These are phyloP conservation scores for Trichoderma orchidacearum DNA, from an alignment of 495 filamentous ascomycete species.

Conservation along the genomic window DNA sequence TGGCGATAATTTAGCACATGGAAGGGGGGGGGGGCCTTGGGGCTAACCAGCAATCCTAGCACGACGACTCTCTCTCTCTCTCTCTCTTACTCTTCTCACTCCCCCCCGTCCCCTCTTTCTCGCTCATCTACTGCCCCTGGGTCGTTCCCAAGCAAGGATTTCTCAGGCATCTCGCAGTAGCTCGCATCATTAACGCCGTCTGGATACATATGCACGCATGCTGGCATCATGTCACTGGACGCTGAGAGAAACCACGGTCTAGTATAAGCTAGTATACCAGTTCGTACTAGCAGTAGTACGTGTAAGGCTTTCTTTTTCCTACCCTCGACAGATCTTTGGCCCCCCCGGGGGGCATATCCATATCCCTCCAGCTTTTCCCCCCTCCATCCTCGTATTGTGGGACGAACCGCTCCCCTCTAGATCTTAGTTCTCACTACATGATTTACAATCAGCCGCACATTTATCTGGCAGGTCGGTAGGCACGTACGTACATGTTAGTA, in stretches of 20 bases:
- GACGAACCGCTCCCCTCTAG: not conserved
- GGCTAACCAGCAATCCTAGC: too few relatives aligned
- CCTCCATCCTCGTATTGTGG: not conserved
- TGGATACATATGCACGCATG: not conserved
- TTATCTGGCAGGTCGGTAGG: not conserved
- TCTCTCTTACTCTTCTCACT: not conserved
- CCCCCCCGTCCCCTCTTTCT: not conserved
- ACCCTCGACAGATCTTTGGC: not conserved
- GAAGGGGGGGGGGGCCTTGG: too few relatives aligned
- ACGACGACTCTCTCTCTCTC: too few relatives aligned
- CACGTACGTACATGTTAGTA: too few relatives aligned
- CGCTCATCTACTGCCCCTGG: too few relatives aligned
- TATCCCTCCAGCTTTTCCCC: not conserved
- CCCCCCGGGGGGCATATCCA: not conserved
- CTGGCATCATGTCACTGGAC: not conserved
- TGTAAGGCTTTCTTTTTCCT: too few relatives aligned
- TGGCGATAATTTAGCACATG: too few relatives aligned
- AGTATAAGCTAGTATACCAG: not conserved
- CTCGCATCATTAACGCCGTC: not conserved
- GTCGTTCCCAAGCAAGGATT: not conserved
- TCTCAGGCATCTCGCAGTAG: not conserved
- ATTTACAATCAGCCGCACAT: not conserved
- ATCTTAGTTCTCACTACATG: not conserved
- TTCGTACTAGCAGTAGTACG: not conserved
- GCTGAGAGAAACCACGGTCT: not conserved